Conservation (phyloP, 2,329 filamentous ascomycete species). For the Epichloe typhina region DNA sequence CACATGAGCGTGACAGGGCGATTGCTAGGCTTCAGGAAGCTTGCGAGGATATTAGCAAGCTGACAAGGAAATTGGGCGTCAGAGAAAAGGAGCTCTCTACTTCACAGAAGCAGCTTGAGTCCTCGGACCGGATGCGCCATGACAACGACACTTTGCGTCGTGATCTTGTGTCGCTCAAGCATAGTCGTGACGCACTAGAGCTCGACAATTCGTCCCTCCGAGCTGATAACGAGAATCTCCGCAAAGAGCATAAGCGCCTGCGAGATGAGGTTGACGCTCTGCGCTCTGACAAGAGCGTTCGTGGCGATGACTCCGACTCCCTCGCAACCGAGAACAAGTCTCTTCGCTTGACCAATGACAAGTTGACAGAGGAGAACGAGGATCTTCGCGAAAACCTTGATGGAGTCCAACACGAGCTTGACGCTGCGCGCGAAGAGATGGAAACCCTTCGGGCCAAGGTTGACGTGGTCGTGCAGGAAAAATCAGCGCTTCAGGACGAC, state of each 20-base stretch:
- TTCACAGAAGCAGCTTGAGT: constrained; percentile 28
- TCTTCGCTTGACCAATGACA: constrained; percentile 27
- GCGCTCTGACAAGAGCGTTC: constrained; percentile 26
- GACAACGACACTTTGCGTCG: constrained; percentile 26
- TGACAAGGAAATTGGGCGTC: constrained; percentile 28
- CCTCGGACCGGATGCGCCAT: constrained; percentile 24
- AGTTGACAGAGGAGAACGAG: constrained; percentile 29
- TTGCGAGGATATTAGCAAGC: constrained; percentile 41
- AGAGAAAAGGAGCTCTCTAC: constrained; percentile 30
- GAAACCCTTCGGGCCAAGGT: constrained; percentile 26
- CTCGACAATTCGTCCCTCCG: constrained; percentile 29
- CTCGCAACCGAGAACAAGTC: constrained; percentile 31
- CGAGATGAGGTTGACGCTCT: constrained; percentile 28
- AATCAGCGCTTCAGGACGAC: constrained; percentile 32
- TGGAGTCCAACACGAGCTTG: constrained; percentile 27
- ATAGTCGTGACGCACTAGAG: constrained; percentile 23
- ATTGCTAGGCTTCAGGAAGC: constrained; percentile 49
- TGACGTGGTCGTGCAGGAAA: constrained; percentile 28
- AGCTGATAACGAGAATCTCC: constrained; percentile 26
- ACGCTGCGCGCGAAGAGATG: constrained; percentile 26
- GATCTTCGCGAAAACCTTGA: constrained; percentile 30
- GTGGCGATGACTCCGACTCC: constrained; percentile 25
- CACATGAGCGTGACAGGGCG: constrained; percentile 51
- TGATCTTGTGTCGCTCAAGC: constrained; percentile 27
- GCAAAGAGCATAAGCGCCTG: constrained; percentile 21